Evolutionary conservation across 495 filamentous ascomycete species (phyloP), one percentile per base, ranked within the genome.

Genomic region (Sordaria brevicollis): DNA sequence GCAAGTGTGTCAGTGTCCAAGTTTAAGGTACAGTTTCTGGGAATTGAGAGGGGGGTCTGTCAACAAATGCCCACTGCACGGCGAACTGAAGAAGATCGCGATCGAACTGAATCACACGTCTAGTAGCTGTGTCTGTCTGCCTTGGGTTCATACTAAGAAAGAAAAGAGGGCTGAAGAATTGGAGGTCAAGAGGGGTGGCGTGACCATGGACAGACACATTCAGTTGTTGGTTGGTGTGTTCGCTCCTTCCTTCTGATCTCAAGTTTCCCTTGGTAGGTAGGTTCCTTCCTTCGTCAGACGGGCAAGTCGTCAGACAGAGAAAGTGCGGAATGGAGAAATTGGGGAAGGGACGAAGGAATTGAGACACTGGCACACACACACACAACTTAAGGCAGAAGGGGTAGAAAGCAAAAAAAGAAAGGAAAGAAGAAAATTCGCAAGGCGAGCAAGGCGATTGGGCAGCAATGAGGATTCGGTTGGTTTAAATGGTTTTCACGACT

Each of bases 391-490:
- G 49, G 49, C 35, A 36, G 7, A 57, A 33, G 25, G 13, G 13
- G 25, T 39, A 39, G 17, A 39, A 39, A n/a, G n/a, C n/a, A n/a
- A n/a, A 39, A 39, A 4, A 29, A 6, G 4, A 49, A 49, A 11
- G 11, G 5, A 25, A 19, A 25, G 11, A 49, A 49, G 9, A 11
- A 11, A 43, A 41, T 29, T 13, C 25, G 29, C 13, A 8, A 62
- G 25, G 25, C 49, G 25, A 62, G 49, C 67, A 67, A 69, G 57
- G 71, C 69, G 69, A 73, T 73, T 73, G 69, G 71, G 71, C 71
- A 73, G 69, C 71, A 67, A 73, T 38, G 37, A 31, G 39, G 25
- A 31, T 17, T 65, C 65, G 69, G 38, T 68, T 72, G 71, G 71
- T 7, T 72, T 35, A 35, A 65, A 33, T 38, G 71, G 17, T 41